Base-by-base conservation (phyloP, 768 basidiomycete species). In the Chalciporus piperatus region DNA sequence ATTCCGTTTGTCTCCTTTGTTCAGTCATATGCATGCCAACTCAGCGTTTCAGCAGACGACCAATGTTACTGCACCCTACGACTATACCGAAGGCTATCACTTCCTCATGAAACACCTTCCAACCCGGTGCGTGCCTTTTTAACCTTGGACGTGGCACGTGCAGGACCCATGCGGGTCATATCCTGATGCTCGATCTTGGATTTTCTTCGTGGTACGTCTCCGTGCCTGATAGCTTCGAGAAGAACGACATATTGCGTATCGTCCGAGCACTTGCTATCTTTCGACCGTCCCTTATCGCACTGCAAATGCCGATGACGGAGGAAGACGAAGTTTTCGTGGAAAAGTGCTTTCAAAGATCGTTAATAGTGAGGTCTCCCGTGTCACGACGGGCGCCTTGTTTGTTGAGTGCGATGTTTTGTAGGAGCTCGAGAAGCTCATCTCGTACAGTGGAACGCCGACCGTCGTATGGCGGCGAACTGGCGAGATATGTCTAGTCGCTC, bases 401-500 rank as follows among this genome's bases (percentile, higher is more conserved):
- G n/a, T 48, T 22, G 41, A 37, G 30, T 57, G 49, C 41, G 17
- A 58, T 45, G n/a, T 6, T 55, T 28, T 28, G 12, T 42, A 96
- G 92, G 96, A 98, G 75, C 79, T 98, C 50, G 92, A 97, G 71
- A 98, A 97, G 72, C 80, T 98, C 55, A 97, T 98, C 52, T 93
- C 92, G 46, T 97, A 91, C 69, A 95, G 89, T 60, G 96, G 96
- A 11, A 98, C 96, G 25, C 96, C 96, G 3, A 98, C 96, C 1
- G 93, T 95, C 38, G 90, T 96, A 11, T 99, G 96, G 96, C 85
- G 97, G 41, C 80, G 97, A 45, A 99, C 97, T 17, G 97, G 97
- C 61, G 97, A 99, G 72, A 94, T 99, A 22, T 95, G 93, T 64
- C 84, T 97, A 41, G 97, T 94, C 42, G 95, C 94, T 1, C 89